Base-by-base conservation (phyloP, 177 flowering plant species). In the Telopea speciosissima region DNA sequence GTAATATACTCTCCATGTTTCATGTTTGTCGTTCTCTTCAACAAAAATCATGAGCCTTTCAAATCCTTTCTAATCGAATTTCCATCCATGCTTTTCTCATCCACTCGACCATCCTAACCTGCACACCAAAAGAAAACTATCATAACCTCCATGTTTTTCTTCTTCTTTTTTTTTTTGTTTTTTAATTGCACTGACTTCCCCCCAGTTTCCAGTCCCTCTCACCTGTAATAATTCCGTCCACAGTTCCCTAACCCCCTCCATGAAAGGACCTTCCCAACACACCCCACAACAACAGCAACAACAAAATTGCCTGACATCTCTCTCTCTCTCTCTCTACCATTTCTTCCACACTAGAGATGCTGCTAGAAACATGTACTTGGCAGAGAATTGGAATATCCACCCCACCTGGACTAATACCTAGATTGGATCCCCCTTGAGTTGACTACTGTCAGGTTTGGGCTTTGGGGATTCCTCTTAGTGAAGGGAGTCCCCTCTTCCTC, bases 41-140 rank as follows among this genome's bases (percentile, higher is more conserved):
- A 23, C 13, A 14, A 4, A 67, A 67, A 25, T 67, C 13, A 67
- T 67, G 61, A 54, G 42, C 22, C 70, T 68, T n/a, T 58, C 75
- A 78, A 72, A 72, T 76, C 75, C 71, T 72, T 76, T 79, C 77
- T 77, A 79, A 75, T 81, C 75, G 66, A 71, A 68, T 73, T 68
- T 79, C 76, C 74, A 79, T 69, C 73, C 31, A 63, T 65, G 71
- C 67, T 69, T 33, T 60, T 59, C 65, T 64, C n/a, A n/a, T n/a
- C 70, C 74, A 74, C 68, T 63, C 71, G 69, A 68, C 72, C 71
- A 64, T 63, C 70, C 80, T 74, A 71, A n/a, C n/a, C n/a, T n/a
- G n/a, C n/a, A n/a, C n/a, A n/a, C n/a, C 76, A 68, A 68, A 58
- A 74, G 52, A 70, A 58, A 21, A 68, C 60, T 63, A 73, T 77